Conservation (phyloP, 2,329 filamentous ascomycete species). For the Microsporum canis region DNA sequence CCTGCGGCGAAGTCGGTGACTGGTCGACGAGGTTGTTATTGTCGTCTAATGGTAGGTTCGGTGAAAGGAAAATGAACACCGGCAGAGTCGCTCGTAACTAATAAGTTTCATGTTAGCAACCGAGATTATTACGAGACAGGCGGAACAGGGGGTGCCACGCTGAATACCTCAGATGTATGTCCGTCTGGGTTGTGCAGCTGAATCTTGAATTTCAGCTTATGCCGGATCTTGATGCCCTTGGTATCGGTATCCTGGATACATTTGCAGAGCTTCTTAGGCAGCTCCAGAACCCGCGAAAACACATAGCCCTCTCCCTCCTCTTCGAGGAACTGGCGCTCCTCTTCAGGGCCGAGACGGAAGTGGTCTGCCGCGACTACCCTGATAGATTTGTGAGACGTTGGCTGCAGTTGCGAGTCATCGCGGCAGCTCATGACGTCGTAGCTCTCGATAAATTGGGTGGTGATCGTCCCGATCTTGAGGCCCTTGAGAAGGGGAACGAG, state of each 20-base stretch:
- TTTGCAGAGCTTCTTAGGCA: constrained; percentile 69
- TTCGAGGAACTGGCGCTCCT: constrained; percentile 43
- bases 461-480: constrained; percentile 70
- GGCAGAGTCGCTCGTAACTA: constrained; percentile 80
- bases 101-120: constrained; percentile 13
- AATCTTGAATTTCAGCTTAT: constrained; percentile 85
- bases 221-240: constrained; percentile 79
- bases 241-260: constrained; percentile 86
- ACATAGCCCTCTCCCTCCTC: constrained; percentile 50
- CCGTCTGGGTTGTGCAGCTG: constrained; percentile 91
- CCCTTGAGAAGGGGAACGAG: constrained; percentile 84
- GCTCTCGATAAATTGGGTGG: constrained; percentile 66
- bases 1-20: constrained; percentile 40
- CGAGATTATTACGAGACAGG: constrained; percentile 10
- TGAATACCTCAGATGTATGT: constrained; percentile 70
- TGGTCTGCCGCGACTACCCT: constrained; percentile 57
- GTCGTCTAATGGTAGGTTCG: constrained; percentile 79
- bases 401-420: constrained; percentile 33
- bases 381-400: constrained; percentile 48
- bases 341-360: constrained; percentile 57
- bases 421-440: constrained; percentile 52
- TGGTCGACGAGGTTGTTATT: constrained; percentile 65
- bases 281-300: constrained; percentile 48
- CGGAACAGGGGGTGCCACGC: not conserved
- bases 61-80: constrained; percentile 88